phyloP scores from a whole-genome alignment of 805 yeast species.

The Kodamaea neixiangensis region DNA sequence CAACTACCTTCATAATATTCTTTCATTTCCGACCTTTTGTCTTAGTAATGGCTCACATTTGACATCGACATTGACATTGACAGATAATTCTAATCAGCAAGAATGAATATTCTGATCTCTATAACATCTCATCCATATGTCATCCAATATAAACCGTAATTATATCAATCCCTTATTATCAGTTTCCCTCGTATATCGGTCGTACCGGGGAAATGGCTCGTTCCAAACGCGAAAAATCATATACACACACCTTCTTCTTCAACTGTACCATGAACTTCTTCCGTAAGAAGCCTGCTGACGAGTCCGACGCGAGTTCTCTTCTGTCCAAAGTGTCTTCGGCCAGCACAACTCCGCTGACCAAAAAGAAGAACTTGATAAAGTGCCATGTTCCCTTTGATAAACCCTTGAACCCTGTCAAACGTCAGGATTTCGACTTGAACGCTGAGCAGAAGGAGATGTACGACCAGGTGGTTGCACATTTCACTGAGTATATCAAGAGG shows the following conservation, averaged over 20 bases:
- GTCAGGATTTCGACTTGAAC: constrained; percentile 43
- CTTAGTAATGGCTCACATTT: not conserved
- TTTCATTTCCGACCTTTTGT: too few relatives aligned
- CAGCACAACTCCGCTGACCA: constrained; percentile 4
- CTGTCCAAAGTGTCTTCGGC: constrained; percentile 19
- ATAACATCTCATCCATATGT: too few relatives aligned
- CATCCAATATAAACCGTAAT: not conserved
- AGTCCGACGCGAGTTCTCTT: constrained; percentile 19
- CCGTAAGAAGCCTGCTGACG: constrained; percentile 11
- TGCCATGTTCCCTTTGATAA: constrained; percentile 41
- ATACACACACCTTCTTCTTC: not conserved
- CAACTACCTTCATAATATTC: too few relatives aligned
- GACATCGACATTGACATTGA: too few relatives aligned
- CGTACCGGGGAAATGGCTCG: not conserved
- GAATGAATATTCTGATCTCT: too few relatives aligned
- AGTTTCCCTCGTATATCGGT: not conserved
- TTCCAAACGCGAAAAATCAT: not conserved
- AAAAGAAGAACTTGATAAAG: constrained; percentile 29
- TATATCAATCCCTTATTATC: not conserved
- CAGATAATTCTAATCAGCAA: too few relatives aligned
- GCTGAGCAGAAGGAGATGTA: constrained; percentile 62
- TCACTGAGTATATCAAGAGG: constrained; percentile 33
- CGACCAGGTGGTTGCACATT: constrained; percentile 60
- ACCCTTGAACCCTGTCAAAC: constrained; percentile 34
- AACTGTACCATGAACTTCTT: constrained; percentile 6